Evolutionary conservation across 257 asterid species (phyloP).

Genomic region (Thymus mandschuricus): DNA sequence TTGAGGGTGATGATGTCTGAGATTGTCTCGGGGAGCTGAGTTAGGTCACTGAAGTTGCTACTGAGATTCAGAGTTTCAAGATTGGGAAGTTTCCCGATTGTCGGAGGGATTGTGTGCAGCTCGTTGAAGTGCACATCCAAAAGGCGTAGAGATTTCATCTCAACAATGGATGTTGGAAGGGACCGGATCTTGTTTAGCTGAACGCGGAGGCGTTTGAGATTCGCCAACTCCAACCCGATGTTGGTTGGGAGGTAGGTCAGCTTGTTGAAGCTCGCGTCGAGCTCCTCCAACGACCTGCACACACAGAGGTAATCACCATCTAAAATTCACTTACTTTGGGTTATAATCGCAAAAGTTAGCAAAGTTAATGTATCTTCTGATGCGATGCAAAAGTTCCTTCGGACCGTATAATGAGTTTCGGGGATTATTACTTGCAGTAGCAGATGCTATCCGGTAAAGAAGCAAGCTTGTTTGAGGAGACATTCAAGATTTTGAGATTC

Average conservation of each 20-base stretch:
- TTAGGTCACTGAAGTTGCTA: constrained; percentile 81
- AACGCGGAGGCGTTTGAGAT: constrained; percentile 55
- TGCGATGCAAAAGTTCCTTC: neutral
- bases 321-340: neutral
- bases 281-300: constrained; percentile 70
- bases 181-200: constrained; percentile 81
- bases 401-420: neutral
- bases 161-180: constrained; percentile 79
- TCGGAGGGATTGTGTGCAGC: constrained; percentile 62
- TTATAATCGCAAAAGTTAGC: neutral
- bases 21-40: constrained; percentile 69
- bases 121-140: constrained; percentile 77
- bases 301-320: neutral
- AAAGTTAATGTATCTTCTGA: neutral
- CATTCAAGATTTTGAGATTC: constrained; percentile 58
- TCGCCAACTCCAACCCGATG: constrained; percentile 65
- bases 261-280: constrained; percentile 78
- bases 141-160: constrained; percentile 63
- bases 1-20: constrained; percentile 68
- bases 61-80: constrained; percentile 72
- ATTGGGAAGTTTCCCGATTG: constrained; percentile 63
- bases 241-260: constrained; percentile 86
- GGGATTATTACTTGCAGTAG: constrained; percentile 61
- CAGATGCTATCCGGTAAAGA: constrained; percentile 81
- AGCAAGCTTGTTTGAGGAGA: constrained; percentile 72